Conservation (phyloP, 2,329 filamentous ascomycete species). For the Nakataea oryzae region DNA sequence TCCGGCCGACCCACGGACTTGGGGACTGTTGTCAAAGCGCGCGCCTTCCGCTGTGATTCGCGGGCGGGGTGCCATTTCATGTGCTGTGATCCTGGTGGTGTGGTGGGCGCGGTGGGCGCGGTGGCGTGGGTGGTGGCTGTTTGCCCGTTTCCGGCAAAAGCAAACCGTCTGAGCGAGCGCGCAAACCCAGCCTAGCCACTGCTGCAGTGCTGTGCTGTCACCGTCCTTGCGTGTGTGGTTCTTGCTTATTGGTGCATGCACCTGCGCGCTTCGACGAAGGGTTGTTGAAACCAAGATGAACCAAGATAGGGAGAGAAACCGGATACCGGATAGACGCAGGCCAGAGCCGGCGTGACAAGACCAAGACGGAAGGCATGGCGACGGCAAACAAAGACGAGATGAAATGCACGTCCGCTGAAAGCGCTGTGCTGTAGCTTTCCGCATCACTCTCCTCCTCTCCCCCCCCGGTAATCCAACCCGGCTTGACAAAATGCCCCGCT, state of each 20-base stretch:
- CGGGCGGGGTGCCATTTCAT: not conserved
- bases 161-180: not conserved
- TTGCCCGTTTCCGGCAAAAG: not conserved
- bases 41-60: not conserved
- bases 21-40: slow-evolving; percentile 1
- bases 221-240: not conserved
- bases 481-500: too few relatives aligned
- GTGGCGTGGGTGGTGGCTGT: not conserved
- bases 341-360: too few relatives aligned
- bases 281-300: not conserved
- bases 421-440: too few relatives aligned
- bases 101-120: too few relatives aligned
- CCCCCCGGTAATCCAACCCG: too few relatives aligned
- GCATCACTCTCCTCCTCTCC: too few relatives aligned
- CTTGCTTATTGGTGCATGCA: not conserved
- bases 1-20: not conserved
- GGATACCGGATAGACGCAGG: too few relatives aligned
- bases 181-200: too few relatives aligned
- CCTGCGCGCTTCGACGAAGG: not conserved
- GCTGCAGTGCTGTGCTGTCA: not conserved
- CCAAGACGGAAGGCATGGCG: not conserved
- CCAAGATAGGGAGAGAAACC: not conserved
- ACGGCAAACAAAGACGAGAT: not conserved
- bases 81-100: not conserved
- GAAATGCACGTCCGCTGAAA: too few relatives aligned